Evolutionary conservation across 1,284 basidiomycete genomes (phyloP).

Genomic region (Puccinia horiana): DNA sequence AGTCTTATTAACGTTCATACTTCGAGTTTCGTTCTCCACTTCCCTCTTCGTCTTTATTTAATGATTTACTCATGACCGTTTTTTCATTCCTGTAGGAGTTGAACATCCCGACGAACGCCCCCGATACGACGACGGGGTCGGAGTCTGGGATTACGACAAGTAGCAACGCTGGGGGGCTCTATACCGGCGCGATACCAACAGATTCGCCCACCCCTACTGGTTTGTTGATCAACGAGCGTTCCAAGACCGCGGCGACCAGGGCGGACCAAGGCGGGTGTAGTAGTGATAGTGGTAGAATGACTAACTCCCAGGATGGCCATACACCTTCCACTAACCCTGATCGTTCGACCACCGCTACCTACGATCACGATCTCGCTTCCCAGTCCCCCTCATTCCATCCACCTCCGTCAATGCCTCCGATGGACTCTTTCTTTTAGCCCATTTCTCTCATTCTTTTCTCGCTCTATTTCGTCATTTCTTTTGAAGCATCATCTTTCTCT

Average conservation of each 20-base stretch:
- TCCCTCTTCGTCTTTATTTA: background rate
- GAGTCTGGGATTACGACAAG: background rate
- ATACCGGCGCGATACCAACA: background rate
- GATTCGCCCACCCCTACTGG: background rate
- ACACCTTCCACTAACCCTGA: too few relatives aligned
- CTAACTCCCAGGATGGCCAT: too few relatives aligned
- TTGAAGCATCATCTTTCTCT: background rate
- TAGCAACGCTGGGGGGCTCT: background rate
- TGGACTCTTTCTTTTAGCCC: too few relatives aligned
- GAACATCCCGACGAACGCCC: background rate
- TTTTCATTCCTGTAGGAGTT: background rate
- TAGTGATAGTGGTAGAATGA: too few relatives aligned
- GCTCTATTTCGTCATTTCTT: background rate
- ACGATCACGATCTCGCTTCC: too few relatives aligned
- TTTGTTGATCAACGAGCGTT: background rate
- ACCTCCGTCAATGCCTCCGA: too few relatives aligned
- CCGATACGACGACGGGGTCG: background rate
- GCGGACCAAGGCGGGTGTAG: too few relatives aligned
- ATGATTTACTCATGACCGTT: too few relatives aligned
- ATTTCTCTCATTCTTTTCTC: too few relatives aligned
- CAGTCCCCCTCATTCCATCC: too few relatives aligned
- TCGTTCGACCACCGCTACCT: too few relatives aligned
- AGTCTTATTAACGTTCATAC: slow-evolving; percentile 50
- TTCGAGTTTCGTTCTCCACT: slow-evolving; percentile 1
- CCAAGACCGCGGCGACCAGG: too few relatives aligned